Evolutionary conservation across 2,329 filamentous ascomycete genomes (phyloP).

Genomic region (Cladosporium halotolerans): DNA sequence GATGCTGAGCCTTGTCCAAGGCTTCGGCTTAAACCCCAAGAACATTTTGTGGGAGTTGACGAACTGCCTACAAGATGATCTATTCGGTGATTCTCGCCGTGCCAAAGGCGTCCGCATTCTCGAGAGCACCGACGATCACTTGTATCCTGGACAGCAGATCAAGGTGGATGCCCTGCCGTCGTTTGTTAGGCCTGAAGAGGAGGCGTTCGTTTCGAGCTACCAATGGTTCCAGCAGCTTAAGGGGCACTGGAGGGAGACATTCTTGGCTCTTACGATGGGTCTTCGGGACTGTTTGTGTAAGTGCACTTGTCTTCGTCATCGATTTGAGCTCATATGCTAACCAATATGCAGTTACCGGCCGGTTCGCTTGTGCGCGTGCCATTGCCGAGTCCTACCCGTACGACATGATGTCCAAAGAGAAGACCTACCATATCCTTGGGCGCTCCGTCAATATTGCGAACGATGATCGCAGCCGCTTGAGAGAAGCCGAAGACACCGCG

Average conservation of each 20-base stretch:
- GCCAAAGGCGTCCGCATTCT: conserved; percentile 39
- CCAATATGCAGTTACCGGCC: conserved; percentile 34
- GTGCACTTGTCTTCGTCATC: conserved; percentile 32
- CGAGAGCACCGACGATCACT: conserved; percentile 43
- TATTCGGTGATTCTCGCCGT: conserved; percentile 10
- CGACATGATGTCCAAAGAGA: conserved; percentile 37
- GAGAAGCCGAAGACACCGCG: conserved; percentile 13
- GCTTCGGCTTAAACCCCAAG: conserved; percentile 65
- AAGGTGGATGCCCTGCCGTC: conserved; percentile 61
- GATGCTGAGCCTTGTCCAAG: conserved; percentile 68
- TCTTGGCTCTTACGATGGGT: conserved; percentile 61
- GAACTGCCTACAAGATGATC: conserved; percentile 22
- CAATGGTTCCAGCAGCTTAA: conserved; percentile 79
- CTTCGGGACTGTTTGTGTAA: conserved; percentile 79
- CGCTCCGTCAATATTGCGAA: conserved; percentile 34
- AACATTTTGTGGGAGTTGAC: conserved; percentile 68
- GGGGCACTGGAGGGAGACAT: conserved; percentile 65
- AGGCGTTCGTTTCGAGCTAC: conserved; percentile 70
- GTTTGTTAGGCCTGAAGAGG: conserved; percentile 52
- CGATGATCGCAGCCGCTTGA: conserved; percentile 13
- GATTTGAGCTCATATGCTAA: not conserved
- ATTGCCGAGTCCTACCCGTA: conserved; percentile 48
- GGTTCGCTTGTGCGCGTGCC: conserved; percentile 50
- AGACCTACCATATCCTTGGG: conserved; percentile 37
- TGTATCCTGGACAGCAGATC: conserved; percentile 56